Percentiles rank a stretch among this genome's conserved stretches.
These are phyloP conservation scores for Penicillium occitanis DNA, from an alignment of 2,329 filamentous ascomycete species.

Conservation along the genomic window DNA sequence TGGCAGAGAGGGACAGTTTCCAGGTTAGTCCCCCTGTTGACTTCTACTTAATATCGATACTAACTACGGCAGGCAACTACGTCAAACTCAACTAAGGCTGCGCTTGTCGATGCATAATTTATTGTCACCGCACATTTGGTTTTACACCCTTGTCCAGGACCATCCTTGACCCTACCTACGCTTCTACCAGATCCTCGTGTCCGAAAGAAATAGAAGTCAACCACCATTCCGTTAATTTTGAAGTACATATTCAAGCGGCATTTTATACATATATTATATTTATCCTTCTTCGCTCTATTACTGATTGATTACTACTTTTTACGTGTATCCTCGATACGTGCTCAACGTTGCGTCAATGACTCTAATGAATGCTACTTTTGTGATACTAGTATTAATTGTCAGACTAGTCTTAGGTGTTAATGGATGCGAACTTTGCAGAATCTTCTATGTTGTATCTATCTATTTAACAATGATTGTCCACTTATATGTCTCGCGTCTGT, in stretches of 20 bases:
- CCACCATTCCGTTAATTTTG: constrained; percentile 1
- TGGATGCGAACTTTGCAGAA: not conserved
- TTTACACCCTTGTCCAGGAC: not conserved
- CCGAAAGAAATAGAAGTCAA: constrained; percentile 2
- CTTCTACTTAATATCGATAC: not conserved
- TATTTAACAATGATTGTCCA: too few species aligned
- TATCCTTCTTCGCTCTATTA: constrained; percentile 1
- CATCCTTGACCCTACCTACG: not conserved
- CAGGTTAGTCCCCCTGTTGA: constrained; percentile 60
- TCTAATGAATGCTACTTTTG: not conserved
- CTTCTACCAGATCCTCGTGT: not conserved
- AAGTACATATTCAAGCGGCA: constrained; percentile 19
- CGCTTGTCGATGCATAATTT: not conserved
- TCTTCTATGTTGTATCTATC: not conserved
- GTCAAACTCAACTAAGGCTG: constrained; percentile 40
- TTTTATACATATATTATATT: constrained; percentile 13
- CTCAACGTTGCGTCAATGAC: constrained; percentile 5
- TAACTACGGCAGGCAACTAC: constrained; percentile 38
- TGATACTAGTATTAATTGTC: not conserved
- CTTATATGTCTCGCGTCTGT: too few species aligned
- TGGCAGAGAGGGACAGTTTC: constrained; percentile 86
- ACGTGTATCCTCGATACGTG: not conserved
- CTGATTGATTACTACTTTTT: not conserved
- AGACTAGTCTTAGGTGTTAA: not conserved
- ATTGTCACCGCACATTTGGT: not conserved